phyloP scores from a whole-genome alignment of 257 asterid genomes.

The Perilla frutescens region DNA sequence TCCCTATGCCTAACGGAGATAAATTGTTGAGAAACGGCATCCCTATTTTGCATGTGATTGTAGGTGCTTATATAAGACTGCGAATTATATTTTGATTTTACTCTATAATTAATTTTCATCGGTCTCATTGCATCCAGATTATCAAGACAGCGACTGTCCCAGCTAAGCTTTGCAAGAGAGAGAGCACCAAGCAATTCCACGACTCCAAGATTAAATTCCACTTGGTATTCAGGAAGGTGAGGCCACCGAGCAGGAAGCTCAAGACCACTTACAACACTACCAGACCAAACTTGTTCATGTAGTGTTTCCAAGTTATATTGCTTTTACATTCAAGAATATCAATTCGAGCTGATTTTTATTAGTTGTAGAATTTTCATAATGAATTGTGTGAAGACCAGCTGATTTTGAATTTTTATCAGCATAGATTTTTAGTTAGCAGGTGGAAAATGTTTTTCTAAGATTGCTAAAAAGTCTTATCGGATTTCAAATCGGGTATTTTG shows the following conservation, averaged over 20 bases:
- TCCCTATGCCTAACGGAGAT: too few species aligned
- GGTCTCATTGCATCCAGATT: slow-evolving; percentile 37
- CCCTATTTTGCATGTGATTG: too few species aligned
- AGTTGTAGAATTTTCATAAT: slow-evolving; percentile 9
- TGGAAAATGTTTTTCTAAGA: too few species aligned
- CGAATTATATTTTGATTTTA: too few species aligned
- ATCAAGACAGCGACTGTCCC: slow-evolving; percentile 39
- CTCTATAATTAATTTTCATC: too few species aligned
- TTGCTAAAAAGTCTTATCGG: too few species aligned
- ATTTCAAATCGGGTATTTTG: too few species aligned
- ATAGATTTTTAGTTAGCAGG: too few species aligned
- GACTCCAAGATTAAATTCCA: slow-evolving; percentile 42
- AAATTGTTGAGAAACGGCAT: too few species aligned
- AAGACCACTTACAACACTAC: slow-evolving; percentile 45
- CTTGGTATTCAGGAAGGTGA: slow-evolving; percentile 38
- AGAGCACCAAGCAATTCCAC: slow-evolving; percentile 43
- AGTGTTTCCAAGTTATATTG: neutral
- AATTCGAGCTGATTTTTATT: slow-evolving; percentile 3
- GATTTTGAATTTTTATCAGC: neutral
- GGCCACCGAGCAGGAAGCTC: slow-evolving; percentile 48
- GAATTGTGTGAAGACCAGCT: neutral
- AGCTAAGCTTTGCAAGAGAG: slow-evolving; percentile 47
- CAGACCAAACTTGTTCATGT: slow-evolving; percentile 37
- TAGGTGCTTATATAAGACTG: too few species aligned
- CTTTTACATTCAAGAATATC: neutral